Conservation (phyloP, 1,284 basidiomycete species). For the Pisolithus thermaeus region DNA sequence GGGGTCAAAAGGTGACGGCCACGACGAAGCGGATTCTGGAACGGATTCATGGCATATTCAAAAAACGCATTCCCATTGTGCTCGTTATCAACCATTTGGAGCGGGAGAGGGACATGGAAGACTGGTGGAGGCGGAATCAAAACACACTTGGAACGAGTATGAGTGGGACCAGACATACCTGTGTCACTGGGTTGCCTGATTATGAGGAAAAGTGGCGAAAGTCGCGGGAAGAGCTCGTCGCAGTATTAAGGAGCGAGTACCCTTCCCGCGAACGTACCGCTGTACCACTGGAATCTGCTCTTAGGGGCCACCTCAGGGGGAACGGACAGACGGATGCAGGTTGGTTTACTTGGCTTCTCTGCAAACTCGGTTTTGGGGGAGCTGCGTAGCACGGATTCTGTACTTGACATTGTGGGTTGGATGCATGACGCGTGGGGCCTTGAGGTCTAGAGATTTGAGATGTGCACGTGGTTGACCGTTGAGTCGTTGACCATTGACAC, state of each 20-base stretch:
- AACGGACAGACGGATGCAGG: too few species aligned
- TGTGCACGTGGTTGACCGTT: too few species aligned
- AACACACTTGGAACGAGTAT: background rate
- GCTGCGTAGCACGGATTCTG: too few species aligned
- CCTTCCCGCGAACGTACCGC: background rate
- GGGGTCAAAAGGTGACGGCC: background rate
- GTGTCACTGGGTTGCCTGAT: slow-evolving; percentile 1
- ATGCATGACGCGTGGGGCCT: too few species aligned
- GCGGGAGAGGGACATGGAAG: background rate
- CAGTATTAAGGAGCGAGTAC: background rate
- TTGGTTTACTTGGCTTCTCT: too few species aligned
- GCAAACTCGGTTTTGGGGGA: too few species aligned
- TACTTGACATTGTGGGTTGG: too few species aligned
- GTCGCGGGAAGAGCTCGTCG: background rate
- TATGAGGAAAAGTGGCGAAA: too few species aligned
- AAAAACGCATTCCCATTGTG: background rate
- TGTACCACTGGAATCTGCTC: too few species aligned
- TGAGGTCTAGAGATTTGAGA: too few species aligned
- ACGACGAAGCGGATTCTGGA: background rate
- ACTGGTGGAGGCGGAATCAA: slow-evolving; percentile 1
- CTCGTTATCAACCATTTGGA: slow-evolving; percentile 5
- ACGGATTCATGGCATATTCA: background rate
- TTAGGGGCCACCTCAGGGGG: too few species aligned
- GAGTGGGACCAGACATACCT: background rate
- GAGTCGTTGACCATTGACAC: too few species aligned